These are phyloP conservation scores for Neurospora sp. DNA, from an alignment of 495 filamentous ascomycete species.

Conservation along the genomic window DNA sequence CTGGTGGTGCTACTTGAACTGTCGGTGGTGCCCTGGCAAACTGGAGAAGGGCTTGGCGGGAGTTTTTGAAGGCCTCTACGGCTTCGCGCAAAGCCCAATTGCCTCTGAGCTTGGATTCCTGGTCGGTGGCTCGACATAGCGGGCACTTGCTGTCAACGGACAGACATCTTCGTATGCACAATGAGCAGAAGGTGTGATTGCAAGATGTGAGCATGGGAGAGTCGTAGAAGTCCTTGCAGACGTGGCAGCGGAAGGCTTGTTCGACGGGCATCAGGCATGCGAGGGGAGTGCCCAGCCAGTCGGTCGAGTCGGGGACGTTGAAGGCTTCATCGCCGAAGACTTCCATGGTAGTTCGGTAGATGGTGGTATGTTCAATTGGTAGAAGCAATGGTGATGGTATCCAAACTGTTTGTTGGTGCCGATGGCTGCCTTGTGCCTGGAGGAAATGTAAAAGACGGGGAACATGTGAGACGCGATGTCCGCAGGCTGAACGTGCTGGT, in stretches of 20 bases:
- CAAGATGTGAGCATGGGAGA: conserved; percentile 92
- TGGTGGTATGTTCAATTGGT: not conserved
- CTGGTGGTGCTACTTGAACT: not conserved
- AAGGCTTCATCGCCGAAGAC: conserved; percentile 23
- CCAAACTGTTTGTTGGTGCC: not conserved
- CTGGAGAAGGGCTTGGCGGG: conserved; percentile 50
- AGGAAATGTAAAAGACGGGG: not conserved
- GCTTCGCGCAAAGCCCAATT: conserved; percentile 79
- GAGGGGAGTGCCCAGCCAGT: conserved; percentile 81
- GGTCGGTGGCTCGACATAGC: conserved; percentile 62
- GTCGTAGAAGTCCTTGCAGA: conserved; percentile 95
- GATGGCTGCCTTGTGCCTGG: not conserved
- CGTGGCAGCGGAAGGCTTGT: conserved; percentile 79
- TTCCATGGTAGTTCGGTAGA: conserved; percentile 9
- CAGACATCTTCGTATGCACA: conserved; percentile 82
- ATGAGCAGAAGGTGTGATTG: conserved; percentile 91
- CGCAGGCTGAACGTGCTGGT: not conserved
- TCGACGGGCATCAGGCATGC: conserved; percentile 66
- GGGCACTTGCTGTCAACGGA: conserved; percentile 78
- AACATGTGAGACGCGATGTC: not conserved
- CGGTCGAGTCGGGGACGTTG: conserved; percentile 77
- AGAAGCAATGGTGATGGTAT: not conserved
- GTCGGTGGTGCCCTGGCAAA: conserved; percentile 41
- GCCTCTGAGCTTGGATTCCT: conserved; percentile 71
- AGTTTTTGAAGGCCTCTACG: conserved; percentile 64